Evolutionary conservation across 495 filamentous ascomycete species (phyloP), one percentile per base, ranked within the genome.

Genomic region (Lasiosphaeris hirsuta): DNA sequence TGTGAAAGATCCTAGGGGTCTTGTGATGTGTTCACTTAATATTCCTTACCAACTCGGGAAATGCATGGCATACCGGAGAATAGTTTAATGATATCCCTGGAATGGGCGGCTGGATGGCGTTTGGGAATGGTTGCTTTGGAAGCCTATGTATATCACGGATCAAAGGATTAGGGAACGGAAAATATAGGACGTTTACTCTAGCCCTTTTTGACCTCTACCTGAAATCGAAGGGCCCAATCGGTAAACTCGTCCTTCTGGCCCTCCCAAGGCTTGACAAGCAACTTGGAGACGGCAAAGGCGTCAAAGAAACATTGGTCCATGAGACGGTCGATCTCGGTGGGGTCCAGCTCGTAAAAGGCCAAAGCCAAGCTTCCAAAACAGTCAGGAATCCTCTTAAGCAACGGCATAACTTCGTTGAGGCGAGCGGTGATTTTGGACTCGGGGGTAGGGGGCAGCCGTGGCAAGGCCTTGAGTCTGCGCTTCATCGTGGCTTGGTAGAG

Each of bases 401-500:
- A 13, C 3, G 65, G 43, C n/a, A 72, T 63, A 10, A 78, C 65
- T 56, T 80, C 75, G 45, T 79, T 71, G n/a, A 80, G 51, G 6
- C 77, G 72, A 17, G 65, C 62, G 10, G 67, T 51, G n/a, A 73
- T 56, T 30, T 59, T 54, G 1, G 67, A 58, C 10, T 62, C 62
- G 7, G 45, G 35, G 2, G 66, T 52, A 7, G 68, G 57, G 0
- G 76, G 69, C 9, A 70, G 30, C 8, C 64, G 43, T 1, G 78
- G 75, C 8, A 87, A 66, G 5, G 75, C 72, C 69, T 81, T 84
- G 38, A 88, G 65, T 40, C 86, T 72, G 33, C 84, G 71, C 72
- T 88, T 88, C 34, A 79, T 66, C 14, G 84, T 65, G 10, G 86
- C 85, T 38, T 81, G 70, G 62, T 86, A 88, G 50, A 87, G 71